Conservation (phyloP, 805 yeast genomes). For the Maudiozyma pseudohumilis region DNA sequence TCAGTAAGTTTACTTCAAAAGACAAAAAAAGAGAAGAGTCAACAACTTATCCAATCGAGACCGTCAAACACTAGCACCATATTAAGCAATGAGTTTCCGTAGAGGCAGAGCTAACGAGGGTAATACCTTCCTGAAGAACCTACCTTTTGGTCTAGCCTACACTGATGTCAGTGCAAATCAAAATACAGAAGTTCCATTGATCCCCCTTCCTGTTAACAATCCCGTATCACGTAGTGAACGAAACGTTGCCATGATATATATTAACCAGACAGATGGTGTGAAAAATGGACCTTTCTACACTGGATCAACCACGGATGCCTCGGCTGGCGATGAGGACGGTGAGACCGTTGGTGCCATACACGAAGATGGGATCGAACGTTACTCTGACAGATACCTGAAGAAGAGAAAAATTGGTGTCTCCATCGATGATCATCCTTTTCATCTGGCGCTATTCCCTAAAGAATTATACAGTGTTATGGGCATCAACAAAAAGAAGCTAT, state of each 20-base stretch:
- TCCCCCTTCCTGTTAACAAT: constrained; percentile 57
- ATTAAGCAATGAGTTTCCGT: constrained; percentile 42
- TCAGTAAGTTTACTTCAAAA: too few relatives aligned
- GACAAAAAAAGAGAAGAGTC: too few relatives aligned
- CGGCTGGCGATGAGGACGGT: constrained; percentile 17
- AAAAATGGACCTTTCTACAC: constrained; percentile 60
- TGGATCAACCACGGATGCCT: constrained; percentile 50
- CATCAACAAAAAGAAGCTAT: constrained; percentile 42
- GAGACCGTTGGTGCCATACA: constrained; percentile 32
- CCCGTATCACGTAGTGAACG: constrained; percentile 40
- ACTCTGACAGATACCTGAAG: constrained; percentile 70
- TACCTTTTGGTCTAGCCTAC: constrained; percentile 70
- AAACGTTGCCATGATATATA: constrained; percentile 42
- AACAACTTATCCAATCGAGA: neutral
- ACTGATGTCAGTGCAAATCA: constrained; percentile 41
- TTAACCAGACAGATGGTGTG: constrained; percentile 41
- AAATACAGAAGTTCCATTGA: constrained; percentile 33
- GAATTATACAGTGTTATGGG: constrained; percentile 72
- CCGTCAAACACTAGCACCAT: neutral
- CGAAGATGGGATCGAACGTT: constrained; percentile 65
- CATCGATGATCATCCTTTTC: constrained; percentile 70
- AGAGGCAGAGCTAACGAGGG: constrained; percentile 33
- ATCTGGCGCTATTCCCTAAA: constrained; percentile 59
- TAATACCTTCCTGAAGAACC: constrained; percentile 29
- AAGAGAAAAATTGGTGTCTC: constrained; percentile 48